Conservation (phyloP, 257 asterid species). For the Phtheirospermum japonicum region DNA sequence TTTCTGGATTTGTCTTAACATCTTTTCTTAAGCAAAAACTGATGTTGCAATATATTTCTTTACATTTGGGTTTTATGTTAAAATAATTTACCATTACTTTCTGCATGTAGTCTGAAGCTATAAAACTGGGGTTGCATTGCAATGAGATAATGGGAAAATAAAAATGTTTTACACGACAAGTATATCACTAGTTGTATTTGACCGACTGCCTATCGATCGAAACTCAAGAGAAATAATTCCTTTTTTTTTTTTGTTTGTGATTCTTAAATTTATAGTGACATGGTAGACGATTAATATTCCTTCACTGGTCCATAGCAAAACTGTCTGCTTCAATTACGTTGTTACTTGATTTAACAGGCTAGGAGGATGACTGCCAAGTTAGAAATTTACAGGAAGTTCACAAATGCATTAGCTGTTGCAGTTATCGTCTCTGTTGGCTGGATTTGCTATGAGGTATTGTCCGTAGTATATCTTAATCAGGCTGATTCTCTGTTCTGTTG, state of each 20-base stretch:
- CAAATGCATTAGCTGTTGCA: conserved; percentile 85
- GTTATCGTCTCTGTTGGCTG: conserved; percentile 91
- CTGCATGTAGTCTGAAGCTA: conserved; percentile 17
- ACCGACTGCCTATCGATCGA: too few relatives aligned
- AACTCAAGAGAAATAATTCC: too few relatives aligned
- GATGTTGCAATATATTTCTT: not conserved
- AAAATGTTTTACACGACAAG: too few relatives aligned
- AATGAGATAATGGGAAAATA: too few relatives aligned
- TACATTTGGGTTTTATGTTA: conserved; percentile 2
- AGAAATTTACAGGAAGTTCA: conserved; percentile 85
- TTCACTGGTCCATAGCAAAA: too few relatives aligned
- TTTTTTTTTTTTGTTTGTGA: too few relatives aligned
- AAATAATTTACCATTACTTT: conserved; percentile 11
- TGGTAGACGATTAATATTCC: too few relatives aligned
- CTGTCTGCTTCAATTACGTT: conserved; percentile 13
- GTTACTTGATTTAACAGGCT: conserved; percentile 49
- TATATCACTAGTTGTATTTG: too few relatives aligned
- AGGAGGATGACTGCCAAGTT: conserved; percentile 80
- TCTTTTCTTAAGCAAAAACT: too few relatives aligned
- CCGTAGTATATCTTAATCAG: conserved; percentile 6
- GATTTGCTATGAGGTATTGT: conserved; percentile 85
- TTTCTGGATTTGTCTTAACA: not conserved
- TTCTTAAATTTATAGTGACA: too few relatives aligned
- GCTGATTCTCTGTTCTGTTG: conserved; percentile 3
- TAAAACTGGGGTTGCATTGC: too few relatives aligned